phyloP scores from a whole-genome alignment of 441 rosid genomes.

The Metrosideros polymorpha region DNA sequence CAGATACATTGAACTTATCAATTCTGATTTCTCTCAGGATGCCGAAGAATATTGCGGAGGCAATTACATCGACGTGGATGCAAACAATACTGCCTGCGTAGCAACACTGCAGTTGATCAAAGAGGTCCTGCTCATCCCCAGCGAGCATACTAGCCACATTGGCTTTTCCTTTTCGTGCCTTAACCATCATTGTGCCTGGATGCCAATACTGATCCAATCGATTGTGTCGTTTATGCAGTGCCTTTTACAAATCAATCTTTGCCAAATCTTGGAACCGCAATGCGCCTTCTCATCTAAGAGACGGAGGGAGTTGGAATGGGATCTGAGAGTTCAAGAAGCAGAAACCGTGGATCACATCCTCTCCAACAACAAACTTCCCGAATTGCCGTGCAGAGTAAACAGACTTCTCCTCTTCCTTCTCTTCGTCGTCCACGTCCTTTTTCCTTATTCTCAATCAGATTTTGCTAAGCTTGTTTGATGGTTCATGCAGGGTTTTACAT shows the following conservation, averaged over 20 bases:
- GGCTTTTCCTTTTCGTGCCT: background rate
- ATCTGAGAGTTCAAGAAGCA: slow-evolving; percentile 14
- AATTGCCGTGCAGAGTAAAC: slow-evolving; percentile 15
- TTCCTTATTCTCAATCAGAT: background rate
- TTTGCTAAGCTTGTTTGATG: background rate
- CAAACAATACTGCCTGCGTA: slow-evolving; percentile 13
- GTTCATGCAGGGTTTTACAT: slow-evolving; percentile 15
- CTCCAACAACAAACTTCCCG: slow-evolving; percentile 3
- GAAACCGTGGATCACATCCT: background rate
- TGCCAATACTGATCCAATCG: background rate
- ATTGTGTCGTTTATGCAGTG: slow-evolving; percentile 7
- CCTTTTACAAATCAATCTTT: slow-evolving; percentile 16
- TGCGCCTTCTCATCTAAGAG: slow-evolving; percentile 19
- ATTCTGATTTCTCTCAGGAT: background rate
- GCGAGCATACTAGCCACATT: background rate
- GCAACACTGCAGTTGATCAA: slow-evolving; percentile 8
- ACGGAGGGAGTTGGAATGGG: slow-evolving; percentile 15
- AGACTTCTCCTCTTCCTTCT: background rate
- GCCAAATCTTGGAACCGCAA: slow-evolving; percentile 22
- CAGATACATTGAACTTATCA: background rate
- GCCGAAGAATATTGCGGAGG: slow-evolving; percentile 13
- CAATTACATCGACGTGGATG: slow-evolving; percentile 6
- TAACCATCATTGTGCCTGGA: background rate
- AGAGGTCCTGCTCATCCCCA: background rate
- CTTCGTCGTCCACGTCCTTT: too few relatives aligned